Evolutionary conservation across 83 land plant genomes (phyloP), one percentile per base, ranked within the genome.

Genomic region (Larix sibirica): DNA sequence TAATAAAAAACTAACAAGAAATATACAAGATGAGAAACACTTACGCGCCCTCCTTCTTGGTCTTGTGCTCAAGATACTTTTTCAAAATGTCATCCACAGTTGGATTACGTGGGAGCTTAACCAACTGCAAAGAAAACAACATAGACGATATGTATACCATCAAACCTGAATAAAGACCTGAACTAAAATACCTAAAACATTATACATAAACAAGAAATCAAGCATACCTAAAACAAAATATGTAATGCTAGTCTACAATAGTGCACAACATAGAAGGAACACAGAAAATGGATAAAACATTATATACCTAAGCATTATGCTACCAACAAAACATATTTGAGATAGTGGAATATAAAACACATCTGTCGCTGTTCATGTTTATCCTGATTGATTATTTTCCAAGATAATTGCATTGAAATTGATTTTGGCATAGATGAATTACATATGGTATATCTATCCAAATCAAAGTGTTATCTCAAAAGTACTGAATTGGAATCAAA

Each of bases 31-130:
- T 33, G 23, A 60, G 24, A 56, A 20, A 80, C 28, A 88, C 98
- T 90, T 85, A 90, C 91, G 54, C 84, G 82, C 90, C 87, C 81
- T 92, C 95, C 83, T 93, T 94, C 87, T 96, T 95, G 31, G 92
- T 82, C 84, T 94, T 93, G 86, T 93, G 90, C 14, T 96, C 97
- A 71, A 93, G 84, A 79, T 96, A 97, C 85, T 89, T 93, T 77
- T 91, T 91, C 60, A 97, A 77, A 31, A 97, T 96, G 42, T 96
- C 96, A 83, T 97, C 98, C 76, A 93, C 96, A 79, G 83, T 91
- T 67, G 98, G 99, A 50, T 79, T 83, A 6, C 98, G 90, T 13
- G 99, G 99, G 81, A 97, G 97, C 88, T 92, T 94, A 33, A 96
- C 91, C 81, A 96, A 87, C 99, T 96, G 91, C 90, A 88, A 79